Conservation (phyloP, 108 stramenopile species). For the Cylindrotheca fusiformis region DNA sequence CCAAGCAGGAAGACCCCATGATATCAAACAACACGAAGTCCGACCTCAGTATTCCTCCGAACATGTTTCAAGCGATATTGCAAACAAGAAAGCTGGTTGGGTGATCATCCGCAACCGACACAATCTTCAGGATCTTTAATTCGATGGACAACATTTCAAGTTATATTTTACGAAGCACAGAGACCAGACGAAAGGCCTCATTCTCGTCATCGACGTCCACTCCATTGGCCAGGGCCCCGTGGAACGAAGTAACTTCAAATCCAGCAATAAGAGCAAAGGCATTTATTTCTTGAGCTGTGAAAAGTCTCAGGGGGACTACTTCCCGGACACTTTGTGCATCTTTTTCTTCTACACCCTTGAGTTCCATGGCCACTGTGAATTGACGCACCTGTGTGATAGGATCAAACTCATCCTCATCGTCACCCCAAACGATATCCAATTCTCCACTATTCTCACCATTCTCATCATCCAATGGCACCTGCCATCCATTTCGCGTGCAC, state of each 20-base stretch:
- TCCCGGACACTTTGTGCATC: slow-evolving; percentile 48
- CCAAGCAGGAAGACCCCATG: no score
- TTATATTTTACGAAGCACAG: slow-evolving; percentile 57
- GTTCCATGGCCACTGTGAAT: slow-evolving; percentile 69
- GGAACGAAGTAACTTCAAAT: slow-evolving; percentile 63
- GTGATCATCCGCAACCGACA: no score
- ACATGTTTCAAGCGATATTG: no score
- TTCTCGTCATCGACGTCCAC: slow-evolving; percentile 72
- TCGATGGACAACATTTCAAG: background rate
- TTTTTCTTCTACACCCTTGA: slow-evolving; percentile 35
- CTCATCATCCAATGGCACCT: slow-evolving; percentile 66
- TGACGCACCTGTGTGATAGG: slow-evolving; percentile 73
- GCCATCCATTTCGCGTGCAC: slow-evolving; percentile 76
- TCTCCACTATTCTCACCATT: slow-evolving; percentile 65
- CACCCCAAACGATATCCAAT: slow-evolving; percentile 79
- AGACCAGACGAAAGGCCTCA: slow-evolving; percentile 79
- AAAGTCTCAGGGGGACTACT: slow-evolving; percentile 77
- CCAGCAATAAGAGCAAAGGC: slow-evolving; percentile 58
- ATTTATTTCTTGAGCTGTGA: slow-evolving; percentile 82
- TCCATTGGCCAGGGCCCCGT: slow-evolving; percentile 66
- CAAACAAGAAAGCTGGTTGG: no score
- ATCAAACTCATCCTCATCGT: slow-evolving; percentile 80
- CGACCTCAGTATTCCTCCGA: no score
- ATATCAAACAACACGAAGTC: no score
- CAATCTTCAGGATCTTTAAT: no score